These are phyloP conservation scores for Coprinopsis marcescibilis DNA, from an alignment of 768 basidiomycete species.

Conservation along the genomic window DNA sequence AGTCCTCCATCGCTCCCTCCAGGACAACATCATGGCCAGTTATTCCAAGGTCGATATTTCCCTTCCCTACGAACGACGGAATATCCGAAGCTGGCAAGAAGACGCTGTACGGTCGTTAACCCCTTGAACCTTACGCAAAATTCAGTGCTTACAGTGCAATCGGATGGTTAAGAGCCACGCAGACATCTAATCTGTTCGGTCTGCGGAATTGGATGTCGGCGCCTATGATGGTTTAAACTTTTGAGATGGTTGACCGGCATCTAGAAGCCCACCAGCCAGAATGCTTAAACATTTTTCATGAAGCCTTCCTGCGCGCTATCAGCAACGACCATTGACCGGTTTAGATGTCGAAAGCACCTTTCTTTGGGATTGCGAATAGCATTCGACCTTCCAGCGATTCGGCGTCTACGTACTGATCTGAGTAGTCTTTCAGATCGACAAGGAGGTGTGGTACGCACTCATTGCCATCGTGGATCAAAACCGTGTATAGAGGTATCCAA, in stretches of 20 bases:
- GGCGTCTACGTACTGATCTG: conserved; percentile 37
- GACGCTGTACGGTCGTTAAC: conserved; percentile 46
- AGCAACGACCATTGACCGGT: conserved; percentile 1
- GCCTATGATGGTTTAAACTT: conserved; percentile 37
- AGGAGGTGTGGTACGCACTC: too few species aligned
- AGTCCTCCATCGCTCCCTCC: conserved; percentile 76
- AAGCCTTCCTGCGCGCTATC: conserved; percentile 58
- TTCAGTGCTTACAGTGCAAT: conserved; percentile 74
- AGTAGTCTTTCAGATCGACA: conserved; percentile 2
- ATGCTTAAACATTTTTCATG: conserved; percentile 87
- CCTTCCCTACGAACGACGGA: conserved; percentile 97
- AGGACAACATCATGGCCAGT: conserved; percentile 98
- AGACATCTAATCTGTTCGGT: conserved; percentile 84
- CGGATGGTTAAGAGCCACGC: conserved; percentile 87
- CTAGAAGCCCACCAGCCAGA: conserved; percentile 57
- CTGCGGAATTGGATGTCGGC: conserved; percentile 95
- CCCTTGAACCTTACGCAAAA: not conserved
- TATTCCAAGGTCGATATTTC: conserved; percentile 93
- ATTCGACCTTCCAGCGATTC: conserved; percentile 80
- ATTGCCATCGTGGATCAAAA: too few species aligned
- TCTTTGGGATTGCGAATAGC: conserved; percentile 96
- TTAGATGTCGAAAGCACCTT: conserved; percentile 48
- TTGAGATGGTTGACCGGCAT: conserved; percentile 8
- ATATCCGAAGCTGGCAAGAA: conserved; percentile 97
- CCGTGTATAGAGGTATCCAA: too few species aligned